A percentile compares a stretch with the other conserved stretches of the same genome.
Evolutionary conservation across 495 filamentous ascomycete species (phyloP).

Genomic region (Arthonia radiata): DNA sequence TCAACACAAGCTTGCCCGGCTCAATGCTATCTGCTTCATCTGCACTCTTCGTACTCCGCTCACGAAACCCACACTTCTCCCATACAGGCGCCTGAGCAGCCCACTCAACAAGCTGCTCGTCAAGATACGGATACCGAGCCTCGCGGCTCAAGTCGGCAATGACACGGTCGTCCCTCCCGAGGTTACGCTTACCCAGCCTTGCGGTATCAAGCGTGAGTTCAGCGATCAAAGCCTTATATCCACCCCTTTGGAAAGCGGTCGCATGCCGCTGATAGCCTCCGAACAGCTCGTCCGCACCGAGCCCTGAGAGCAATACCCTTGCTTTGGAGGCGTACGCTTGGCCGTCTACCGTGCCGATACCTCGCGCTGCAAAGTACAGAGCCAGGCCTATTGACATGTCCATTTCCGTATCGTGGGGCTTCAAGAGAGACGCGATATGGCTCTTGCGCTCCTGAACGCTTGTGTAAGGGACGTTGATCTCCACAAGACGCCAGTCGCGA

Average conservation of each 20-base stretch:
- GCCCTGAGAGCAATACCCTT: conserved; percentile 67
- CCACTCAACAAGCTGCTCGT: conserved; percentile 66
- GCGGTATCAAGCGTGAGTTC: conserved; percentile 73
- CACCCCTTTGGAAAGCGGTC: conserved; percentile 39
- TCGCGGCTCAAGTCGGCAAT: conserved; percentile 80
- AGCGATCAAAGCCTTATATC: conserved; percentile 45
- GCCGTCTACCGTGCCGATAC: conserved; percentile 27
- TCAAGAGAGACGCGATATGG: conserved; percentile 48
- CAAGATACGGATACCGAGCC: conserved; percentile 74
- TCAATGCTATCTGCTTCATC: conserved; percentile 32
- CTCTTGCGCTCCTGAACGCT: conserved; percentile 47
- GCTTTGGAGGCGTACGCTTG: conserved; percentile 38
- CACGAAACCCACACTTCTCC: conserved; percentile 65
- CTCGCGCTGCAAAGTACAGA: conserved; percentile 79
- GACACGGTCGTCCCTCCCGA: conserved; percentile 80
- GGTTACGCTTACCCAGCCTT: conserved; percentile 72
- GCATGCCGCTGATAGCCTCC: conserved; percentile 76
- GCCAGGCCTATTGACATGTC: conserved; percentile 88
- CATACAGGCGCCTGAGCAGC: conserved; percentile 45
- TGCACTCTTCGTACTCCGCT: conserved; percentile 3
- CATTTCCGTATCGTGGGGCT: conserved; percentile 95
- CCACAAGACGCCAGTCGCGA: conserved; percentile 57
- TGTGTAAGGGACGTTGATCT: conserved; percentile 63
- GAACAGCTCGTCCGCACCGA: conserved; percentile 92
- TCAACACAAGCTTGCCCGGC: conserved; percentile 54